Percentiles rank a stretch among this genome's conserved stretches.
These are phyloP conservation scores for Paradendryphiella salina DNA, from an alignment of 2,329 filamentous ascomycete genomes.

Conservation along the genomic window DNA sequence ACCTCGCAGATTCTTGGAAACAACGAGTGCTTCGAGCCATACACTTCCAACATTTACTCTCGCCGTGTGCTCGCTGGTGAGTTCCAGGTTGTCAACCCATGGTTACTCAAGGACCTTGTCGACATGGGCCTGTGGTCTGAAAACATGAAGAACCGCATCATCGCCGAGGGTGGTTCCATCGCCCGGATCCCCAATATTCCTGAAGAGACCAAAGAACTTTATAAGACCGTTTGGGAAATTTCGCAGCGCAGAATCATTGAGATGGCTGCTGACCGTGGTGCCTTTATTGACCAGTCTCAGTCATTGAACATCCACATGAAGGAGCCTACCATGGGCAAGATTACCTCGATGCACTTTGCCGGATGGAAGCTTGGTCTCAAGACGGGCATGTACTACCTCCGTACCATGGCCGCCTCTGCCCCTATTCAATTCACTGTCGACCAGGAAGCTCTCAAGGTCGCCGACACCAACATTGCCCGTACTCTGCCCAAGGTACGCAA, in stretches of 20 bases:
- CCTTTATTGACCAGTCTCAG: conserved; percentile 98
- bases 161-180: conserved; percentile 91
- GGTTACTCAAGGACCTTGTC: conserved; percentile 96
- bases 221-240: conserved; percentile 99
- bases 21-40: conserved; percentile 99
- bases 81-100: conserved; percentile 99
- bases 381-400: conserved; percentile 99
- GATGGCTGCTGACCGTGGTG: conserved; percentile 97
- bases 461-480: conserved; percentile 76
- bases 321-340: conserved; percentile 99
- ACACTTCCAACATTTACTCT: conserved; percentile 99
- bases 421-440: conserved; percentile 99
- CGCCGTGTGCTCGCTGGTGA: conserved; percentile 96
- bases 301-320: conserved; percentile 99
- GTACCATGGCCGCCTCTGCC: conserved; percentile 93
- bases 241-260: conserved; percentile 93
- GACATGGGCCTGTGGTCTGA: conserved; percentile 98
- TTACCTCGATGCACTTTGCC: conserved; percentile 98
- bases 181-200: conserved; percentile 98
- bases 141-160: conserved; percentile 99
- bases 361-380: conserved; percentile 99
- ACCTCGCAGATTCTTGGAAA: conserved; percentile 98
- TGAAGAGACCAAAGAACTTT: conserved; percentile 90
- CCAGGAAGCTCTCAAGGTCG: conserved; percentile 87
- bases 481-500: conserved; percentile 70